Percentiles rank a stretch among this genome's conserved stretches.
Conservation (phyloP, 306 rosid genomes). For the Cicer judaicum region DNA sequence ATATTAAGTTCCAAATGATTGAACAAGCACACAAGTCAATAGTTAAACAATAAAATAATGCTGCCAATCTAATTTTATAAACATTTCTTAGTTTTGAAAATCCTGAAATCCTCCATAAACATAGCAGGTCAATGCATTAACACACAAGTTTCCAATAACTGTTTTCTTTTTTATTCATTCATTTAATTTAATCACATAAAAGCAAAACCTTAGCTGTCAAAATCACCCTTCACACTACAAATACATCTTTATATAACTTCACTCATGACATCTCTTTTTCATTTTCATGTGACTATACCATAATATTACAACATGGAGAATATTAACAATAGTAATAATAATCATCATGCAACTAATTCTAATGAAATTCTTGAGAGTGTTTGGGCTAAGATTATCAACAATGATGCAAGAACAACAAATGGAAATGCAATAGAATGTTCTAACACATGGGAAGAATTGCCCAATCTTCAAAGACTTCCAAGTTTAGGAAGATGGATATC, state of each 20-base stretch:
- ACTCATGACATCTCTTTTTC: conserved; percentile 29
- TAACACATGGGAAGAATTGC: conserved; percentile 69
- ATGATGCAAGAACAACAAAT: conserved; percentile 38
- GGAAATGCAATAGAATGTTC: conserved; percentile 39
- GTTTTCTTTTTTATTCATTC: conserved; percentile 38
- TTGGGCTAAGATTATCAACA: conserved; percentile 77
- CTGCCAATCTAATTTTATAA: background rate
- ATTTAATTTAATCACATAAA: conserved; percentile 42
- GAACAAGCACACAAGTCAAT: conserved; percentile 68
- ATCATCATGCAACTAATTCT: conserved; percentile 46
- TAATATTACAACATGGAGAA: conserved; percentile 49
- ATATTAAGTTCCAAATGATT: conserved; percentile 54
- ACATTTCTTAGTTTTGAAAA: conserved; percentile 42
- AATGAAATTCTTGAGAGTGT: conserved; percentile 81
- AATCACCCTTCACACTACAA: conserved; percentile 39
- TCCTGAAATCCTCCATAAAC: conserved; percentile 54
- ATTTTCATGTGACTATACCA: conserved; percentile 10
- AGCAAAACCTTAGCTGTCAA: conserved; percentile 60
- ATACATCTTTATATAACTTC: conserved; percentile 36
- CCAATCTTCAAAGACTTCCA: conserved; percentile 74
- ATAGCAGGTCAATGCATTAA: conserved; percentile 61
- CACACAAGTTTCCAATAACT: conserved; percentile 57
- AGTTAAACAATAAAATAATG: conserved; percentile 39
- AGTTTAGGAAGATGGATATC: conserved; percentile 94
- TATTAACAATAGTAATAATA: conserved; percentile 31